Evolutionary conservation across 495 filamentous ascomycete species (phyloP).

Genomic region (Aspergillus ellipticus): DNA sequence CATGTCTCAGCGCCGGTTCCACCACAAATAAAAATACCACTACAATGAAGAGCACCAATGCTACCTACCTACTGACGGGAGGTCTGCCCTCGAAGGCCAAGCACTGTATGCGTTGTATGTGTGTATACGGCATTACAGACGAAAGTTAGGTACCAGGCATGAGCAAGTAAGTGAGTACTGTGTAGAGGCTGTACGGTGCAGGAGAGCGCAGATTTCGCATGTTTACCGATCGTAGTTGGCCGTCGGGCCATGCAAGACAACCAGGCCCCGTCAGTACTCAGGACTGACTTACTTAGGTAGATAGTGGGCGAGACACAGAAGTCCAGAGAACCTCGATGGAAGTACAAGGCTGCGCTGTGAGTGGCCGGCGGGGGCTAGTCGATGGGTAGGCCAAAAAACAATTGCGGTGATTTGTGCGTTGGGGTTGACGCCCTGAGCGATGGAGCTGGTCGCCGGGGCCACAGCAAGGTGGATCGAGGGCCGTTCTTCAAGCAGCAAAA

Average conservation of each 20-base stretch:
- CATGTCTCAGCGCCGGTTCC: background rate
- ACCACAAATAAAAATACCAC: background rate
- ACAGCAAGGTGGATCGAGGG: conserved; percentile 22
- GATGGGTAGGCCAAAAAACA: background rate
- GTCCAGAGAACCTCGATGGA: background rate
- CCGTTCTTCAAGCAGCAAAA: conserved; percentile 37
- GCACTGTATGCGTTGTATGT: too few relatives aligned
- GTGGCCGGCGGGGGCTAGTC: background rate
- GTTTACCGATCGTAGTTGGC: too few relatives aligned
- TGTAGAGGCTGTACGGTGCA: too few relatives aligned
- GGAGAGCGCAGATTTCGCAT: too few relatives aligned
- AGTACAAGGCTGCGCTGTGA: background rate
- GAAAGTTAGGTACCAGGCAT: too few relatives aligned
- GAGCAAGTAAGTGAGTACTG: too few relatives aligned
- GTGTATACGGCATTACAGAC: too few relatives aligned
- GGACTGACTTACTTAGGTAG: too few relatives aligned
- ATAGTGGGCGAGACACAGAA: background rate
- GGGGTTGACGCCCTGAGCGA: conserved; percentile 8
- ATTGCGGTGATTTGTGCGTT: conserved; percentile 7
- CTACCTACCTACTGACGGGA: too few relatives aligned
- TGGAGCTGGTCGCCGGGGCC: conserved; percentile 37
- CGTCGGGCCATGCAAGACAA: too few relatives aligned
- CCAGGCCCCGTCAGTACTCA: too few relatives aligned
- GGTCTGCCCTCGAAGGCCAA: too few relatives aligned
- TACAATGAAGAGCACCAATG: background rate